These are phyloP conservation scores for Rhytidhysteron rufulum DNA, from an alignment of 2,329 filamentous ascomycete species.

Conservation along the genomic window DNA sequence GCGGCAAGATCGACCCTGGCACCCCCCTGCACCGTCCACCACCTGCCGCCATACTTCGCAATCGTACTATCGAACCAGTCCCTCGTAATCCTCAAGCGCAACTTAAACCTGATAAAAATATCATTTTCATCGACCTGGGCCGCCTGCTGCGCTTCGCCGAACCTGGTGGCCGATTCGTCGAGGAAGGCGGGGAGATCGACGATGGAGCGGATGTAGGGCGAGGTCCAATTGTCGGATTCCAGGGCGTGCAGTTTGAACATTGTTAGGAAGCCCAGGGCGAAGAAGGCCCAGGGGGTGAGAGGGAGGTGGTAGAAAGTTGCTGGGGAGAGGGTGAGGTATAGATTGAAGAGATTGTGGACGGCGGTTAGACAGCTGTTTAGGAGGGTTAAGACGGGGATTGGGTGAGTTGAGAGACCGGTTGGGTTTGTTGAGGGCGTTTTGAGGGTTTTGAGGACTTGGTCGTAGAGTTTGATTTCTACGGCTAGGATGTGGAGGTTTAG, in stretches of 20 bases:
- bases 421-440: not conserved
- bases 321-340: not conserved
- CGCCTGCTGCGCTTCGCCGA: not conserved
- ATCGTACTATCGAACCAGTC: not conserved
- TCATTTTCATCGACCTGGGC: not conserved
- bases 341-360: not conserved
- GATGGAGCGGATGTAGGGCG: not conserved
- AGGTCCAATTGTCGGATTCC: not conserved
- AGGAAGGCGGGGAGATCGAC: not conserved
- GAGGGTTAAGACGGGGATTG: not conserved
- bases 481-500: slow-evolving; percentile 5
- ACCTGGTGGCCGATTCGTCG: not conserved
- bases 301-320: not conserved
- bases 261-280: not conserved
- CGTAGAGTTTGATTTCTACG: slow-evolving; percentile 8
- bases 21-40: too few species aligned
- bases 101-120: not conserved
- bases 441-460: slow-evolving; percentile 2
- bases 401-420: not conserved
- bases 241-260: not conserved
- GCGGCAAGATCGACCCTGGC: too few species aligned
- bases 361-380: not conserved
- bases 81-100: not conserved
- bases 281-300: not conserved
- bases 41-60: too few species aligned